Base-by-base conservation (phyloP, 176 grass and related monocot species). In the Cenchrus americanus region DNA sequence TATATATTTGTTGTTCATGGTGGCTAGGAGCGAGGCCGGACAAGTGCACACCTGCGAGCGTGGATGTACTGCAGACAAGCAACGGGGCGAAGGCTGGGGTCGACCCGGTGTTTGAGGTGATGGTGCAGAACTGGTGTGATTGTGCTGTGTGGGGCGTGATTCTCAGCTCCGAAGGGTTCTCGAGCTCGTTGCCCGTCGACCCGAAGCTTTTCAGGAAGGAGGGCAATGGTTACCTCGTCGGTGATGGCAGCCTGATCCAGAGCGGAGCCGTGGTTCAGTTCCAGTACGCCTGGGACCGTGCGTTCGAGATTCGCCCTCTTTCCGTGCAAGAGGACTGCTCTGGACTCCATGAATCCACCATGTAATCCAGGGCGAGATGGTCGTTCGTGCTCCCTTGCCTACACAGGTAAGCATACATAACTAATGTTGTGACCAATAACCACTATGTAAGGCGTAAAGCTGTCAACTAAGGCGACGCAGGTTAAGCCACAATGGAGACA, bases 41-140 rank as follows among this genome's bases (percentile, higher is more conserved):
- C 43, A 65, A 15, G 62, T 93, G 91, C n/a, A 23, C 51, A 5
- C 58, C 82, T 4, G 75, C 82, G 13, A 93, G 85, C 59, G 17
- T 93, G 22, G 64, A 71, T 57, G 80, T 93, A 51, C 62, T 82
- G 61, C 82, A 83, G 78, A 22, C 59, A 14, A 93, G 90, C 85
- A 75, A 83, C 23, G 91, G 85, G 19, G 42, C 62, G 71, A 83
- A 54, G 80, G 69, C 24, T 6, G 49, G 78, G 10, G 41, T 79
- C n/a, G 85, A 93, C 68, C 79, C 54, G 23, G 73, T 93, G 68
- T 93, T 88, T 41, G 88, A 93, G 60, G 91, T 90, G 22, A 75
- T 78, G 52, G 77, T 93, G 62, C 78, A n/a, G 23, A 93, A 93
- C 79, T 47, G 62, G 9, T 90, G 91, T 73, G 17, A 26, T 43